A percentile compares a stretch with the other conserved stretches of the same genome.
Evolutionary conservation across 345 rosid genomes (phyloP).

Genomic region (Ceriops zippeliana): DNA sequence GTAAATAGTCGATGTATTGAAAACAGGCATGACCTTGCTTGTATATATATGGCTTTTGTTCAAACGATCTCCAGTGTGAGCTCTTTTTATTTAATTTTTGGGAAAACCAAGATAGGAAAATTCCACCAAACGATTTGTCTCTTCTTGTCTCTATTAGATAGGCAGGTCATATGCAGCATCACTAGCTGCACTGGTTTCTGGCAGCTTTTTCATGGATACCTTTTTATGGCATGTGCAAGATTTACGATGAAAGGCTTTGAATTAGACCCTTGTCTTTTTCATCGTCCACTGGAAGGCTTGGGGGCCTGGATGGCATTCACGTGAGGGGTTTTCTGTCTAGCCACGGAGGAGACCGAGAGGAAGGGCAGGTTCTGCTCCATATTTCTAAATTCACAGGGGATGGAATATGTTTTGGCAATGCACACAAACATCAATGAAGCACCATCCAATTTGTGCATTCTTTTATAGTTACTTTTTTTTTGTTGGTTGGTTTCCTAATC

Average conservation of each 20-base stretch:
- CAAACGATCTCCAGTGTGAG: too few species aligned
- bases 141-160: too few species aligned
- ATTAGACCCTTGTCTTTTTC: neutral
- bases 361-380: neutral
- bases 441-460: neutral
- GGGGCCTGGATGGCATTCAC: conserved; percentile 4
- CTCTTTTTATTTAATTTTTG: too few species aligned
- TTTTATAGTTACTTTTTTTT: conserved; percentile 1
- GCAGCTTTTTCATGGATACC: neutral
- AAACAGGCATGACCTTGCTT: too few species aligned
- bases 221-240: neutral
- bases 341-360: conserved; percentile 7
- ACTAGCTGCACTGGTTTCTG: neutral
- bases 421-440: conserved; percentile 7
- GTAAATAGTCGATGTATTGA: too few species aligned
- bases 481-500: conserved; percentile 1
- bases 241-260: neutral
- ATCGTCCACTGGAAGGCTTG: neutral
- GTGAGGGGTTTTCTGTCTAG: neutral
- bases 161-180: too few species aligned
- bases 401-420: conserved; percentile 19
- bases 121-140: too few species aligned
- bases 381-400: conserved; percentile 10
- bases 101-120: too few species aligned
- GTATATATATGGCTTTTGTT: too few species aligned